Conservation (phyloP, 768 basidiomycete genomes). For the Pisolithus marmoratus region DNA sequence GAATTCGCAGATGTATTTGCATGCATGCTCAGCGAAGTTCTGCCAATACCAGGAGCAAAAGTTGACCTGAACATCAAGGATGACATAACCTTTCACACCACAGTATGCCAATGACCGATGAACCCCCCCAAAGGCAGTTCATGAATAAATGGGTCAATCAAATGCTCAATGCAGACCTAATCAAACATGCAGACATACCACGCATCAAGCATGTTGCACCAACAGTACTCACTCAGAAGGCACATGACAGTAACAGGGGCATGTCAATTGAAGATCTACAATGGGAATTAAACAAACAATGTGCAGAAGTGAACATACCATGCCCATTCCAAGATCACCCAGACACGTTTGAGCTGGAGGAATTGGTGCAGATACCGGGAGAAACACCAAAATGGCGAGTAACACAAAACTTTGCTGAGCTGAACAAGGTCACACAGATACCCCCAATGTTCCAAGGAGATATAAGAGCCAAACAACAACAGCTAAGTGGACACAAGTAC, state of each 20-base stretch:
- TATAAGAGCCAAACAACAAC: too few species aligned
- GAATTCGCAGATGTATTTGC: constrained; percentile 37
- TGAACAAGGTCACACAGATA: not conserved
- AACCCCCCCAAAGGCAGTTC: not conserved
- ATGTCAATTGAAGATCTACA: constrained; percentile 31
- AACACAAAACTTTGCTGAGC: not conserved
- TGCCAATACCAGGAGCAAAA: constrained; percentile 8
- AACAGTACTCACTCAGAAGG: constrained; percentile 35
- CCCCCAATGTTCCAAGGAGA: not conserved
- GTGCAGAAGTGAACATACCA: not conserved
- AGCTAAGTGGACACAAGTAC: too few species aligned
- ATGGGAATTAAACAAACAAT: constrained; percentile 22
- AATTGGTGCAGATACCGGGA: not conserved
- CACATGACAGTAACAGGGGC: constrained; percentile 22
- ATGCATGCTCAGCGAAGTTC: constrained; percentile 34
- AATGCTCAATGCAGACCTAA: not conserved
- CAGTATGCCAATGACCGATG: not conserved
- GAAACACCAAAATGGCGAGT: not conserved
- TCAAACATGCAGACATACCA: not conserved
- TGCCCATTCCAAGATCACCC: not conserved
- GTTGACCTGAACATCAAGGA: constrained; percentile 1
- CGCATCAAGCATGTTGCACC: constrained; percentile 3
- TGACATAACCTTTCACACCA: not conserved
- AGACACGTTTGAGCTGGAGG: not conserved
- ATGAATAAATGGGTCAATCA: not conserved